Percentiles rank a stretch among this genome's conserved stretches.
Conservation (phyloP, 2,329 filamentous ascomycete genomes). For the Diaporthe longicolla region DNA sequence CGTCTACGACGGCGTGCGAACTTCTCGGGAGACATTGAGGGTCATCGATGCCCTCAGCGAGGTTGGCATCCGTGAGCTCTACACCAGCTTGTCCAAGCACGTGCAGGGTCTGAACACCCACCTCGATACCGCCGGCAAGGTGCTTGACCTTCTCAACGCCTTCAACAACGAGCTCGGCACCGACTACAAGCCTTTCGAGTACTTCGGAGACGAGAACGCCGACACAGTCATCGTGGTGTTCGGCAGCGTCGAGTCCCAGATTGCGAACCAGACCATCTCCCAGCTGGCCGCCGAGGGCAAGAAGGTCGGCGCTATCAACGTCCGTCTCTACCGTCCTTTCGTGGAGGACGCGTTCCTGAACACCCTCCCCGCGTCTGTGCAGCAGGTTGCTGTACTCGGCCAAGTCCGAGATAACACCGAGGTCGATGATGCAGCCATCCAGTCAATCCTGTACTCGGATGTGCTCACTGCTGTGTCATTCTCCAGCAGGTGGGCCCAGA, state of each 20-base stretch:
- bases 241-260: constrained; percentile 89
- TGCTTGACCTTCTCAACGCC: constrained; percentile 76
- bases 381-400: constrained; percentile 86
- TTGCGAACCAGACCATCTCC: constrained; percentile 84
- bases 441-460: constrained; percentile 93
- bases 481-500: constrained; percentile 73
- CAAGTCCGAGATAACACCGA: constrained; percentile 83
- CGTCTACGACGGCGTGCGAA: constrained; percentile 82
- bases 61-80: constrained; percentile 73
- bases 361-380: constrained; percentile 80
- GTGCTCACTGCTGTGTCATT: constrained; percentile 89
- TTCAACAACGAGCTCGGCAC: constrained; percentile 95
- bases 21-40: constrained; percentile 79
- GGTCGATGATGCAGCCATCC: constrained; percentile 80
- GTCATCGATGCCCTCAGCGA: constrained; percentile 80
- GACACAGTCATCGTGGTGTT: constrained; percentile 92
- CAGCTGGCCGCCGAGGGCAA: constrained; percentile 80
- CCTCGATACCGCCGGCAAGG: constrained; percentile 79
- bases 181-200: constrained; percentile 93
- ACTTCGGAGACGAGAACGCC: constrained; percentile 84
- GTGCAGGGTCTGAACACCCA: constrained; percentile 75
- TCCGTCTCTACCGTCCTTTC: constrained; percentile 95
- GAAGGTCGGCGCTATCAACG: constrained; percentile 89
- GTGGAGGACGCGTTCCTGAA: constrained; percentile 94
- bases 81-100: constrained; percentile 74